Base-by-base conservation (phyloP, 192 early-diverging fungal species). In the Coemansia sp. region DNA sequence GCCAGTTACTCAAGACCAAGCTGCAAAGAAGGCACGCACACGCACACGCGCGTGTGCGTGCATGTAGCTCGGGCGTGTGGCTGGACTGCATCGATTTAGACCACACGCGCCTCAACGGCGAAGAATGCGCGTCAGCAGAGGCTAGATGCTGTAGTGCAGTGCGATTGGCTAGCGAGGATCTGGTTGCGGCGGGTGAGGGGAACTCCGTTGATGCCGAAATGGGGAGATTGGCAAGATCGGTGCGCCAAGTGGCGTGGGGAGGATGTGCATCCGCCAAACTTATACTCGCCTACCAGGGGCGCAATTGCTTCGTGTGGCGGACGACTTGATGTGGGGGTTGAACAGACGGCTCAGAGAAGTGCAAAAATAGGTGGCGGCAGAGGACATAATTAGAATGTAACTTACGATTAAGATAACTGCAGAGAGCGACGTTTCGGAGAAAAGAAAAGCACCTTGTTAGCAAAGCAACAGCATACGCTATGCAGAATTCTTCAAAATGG, bases 201-300 rank as follows among this genome's bases (percentile, higher is more conserved):
- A 50, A 23, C 19, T 50, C 21, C 21, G 48, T 6, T 23, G 21
- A 44, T 44, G 42, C 42, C 11, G 42, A 44, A 44, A 44, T 44
- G 42, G 42, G 7, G 48, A 19, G 48, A 50, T 50, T 50, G 48
- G 48, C 48, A 50, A 50, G 48, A 50, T 50, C 48, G 19, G 48
- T 50, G 48, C 19, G 48, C 19, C 48, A 7, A 23, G 48, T 50
- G 48, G 48, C 48, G 48, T 19, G 48, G 21, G 48, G 19, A 36
- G 34, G 34, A 36, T 36, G 15, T 45, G 42, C 14, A 14, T 45
- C 42, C 42, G 15, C 42, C 42, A 45, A 45, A 45, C 12, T 45
- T 45, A 45, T 14, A 17, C 17, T 17, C 27, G 27, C 27, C 27
- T 27, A 27, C 27, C 27, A 27, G 10, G 9, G 8, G 25, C 48